Evolutionary conservation across 2,329 filamentous ascomycete genomes (phyloP).

Genomic region (Fusarium musae): DNA sequence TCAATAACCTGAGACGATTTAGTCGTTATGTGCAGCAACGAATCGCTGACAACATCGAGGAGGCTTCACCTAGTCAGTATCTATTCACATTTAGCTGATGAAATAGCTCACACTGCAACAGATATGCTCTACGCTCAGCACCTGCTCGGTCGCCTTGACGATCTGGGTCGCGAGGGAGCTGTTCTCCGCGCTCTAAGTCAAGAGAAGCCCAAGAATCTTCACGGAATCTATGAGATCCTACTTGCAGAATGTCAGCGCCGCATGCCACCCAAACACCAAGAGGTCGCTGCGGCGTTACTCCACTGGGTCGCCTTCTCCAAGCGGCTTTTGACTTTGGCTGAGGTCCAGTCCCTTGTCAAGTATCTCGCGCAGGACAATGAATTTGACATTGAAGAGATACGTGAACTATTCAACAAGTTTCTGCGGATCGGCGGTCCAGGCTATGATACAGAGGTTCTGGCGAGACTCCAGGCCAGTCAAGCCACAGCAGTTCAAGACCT

Average conservation of each 20-base stretch:
- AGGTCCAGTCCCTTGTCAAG: constrained; percentile 39
- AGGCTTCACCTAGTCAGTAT: constrained; percentile 47
- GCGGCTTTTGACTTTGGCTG: constrained; percentile 35
- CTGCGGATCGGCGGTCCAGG: constrained; percentile 42
- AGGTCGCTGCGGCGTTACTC: constrained; percentile 36
- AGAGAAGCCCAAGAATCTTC: constrained; percentile 36
- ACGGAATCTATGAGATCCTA: constrained; percentile 43
- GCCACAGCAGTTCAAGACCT: constrained; percentile 31
- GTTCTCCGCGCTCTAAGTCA: constrained; percentile 46
- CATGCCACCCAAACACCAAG: constrained; percentile 24
- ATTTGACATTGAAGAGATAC: constrained; percentile 45
- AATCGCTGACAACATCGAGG: constrained; percentile 45
- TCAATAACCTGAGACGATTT: constrained; percentile 42
- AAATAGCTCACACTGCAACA: background rate
- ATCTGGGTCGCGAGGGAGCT: constrained; percentile 48
- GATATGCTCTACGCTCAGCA: constrained; percentile 52
- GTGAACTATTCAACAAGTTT: constrained; percentile 41
- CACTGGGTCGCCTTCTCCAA: constrained; percentile 46
- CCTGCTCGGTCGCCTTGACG: constrained; percentile 46
- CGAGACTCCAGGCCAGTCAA: background rate
- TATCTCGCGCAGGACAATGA: constrained; percentile 20
- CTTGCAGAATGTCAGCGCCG: constrained; percentile 44
- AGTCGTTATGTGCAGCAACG: constrained; percentile 45
- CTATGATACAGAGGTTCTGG: constrained; percentile 35
- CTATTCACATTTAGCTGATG: accelerated